These are phyloP conservation scores for Ogataea hybrid DNA, from an alignment of 1,139 yeast genomes.

Conservation along the genomic window DNA sequence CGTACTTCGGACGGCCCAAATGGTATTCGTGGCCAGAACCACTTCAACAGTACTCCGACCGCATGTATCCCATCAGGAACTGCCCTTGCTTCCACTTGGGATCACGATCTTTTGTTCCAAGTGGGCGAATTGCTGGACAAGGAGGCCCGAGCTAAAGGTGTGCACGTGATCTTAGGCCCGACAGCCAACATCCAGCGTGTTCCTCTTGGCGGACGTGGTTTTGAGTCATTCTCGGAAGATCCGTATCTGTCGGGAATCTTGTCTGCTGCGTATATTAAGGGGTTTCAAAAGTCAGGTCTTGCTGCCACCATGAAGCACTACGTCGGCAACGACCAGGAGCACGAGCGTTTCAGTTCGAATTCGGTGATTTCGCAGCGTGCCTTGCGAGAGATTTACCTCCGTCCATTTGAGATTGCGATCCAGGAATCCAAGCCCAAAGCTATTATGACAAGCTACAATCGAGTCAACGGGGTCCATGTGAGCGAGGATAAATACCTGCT, in stretches of 20 bases:
- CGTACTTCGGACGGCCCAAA: slow-evolving; percentile 48
- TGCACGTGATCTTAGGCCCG: slow-evolving; percentile 51
- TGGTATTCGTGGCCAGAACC: slow-evolving; percentile 51
- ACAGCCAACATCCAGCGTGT: slow-evolving; percentile 54
- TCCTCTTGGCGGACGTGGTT: slow-evolving; percentile 62
- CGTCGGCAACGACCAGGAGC: slow-evolving; percentile 59
- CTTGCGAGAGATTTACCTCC: slow-evolving; percentile 54
- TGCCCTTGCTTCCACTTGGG: slow-evolving; percentile 42
- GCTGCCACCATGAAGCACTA: slow-evolving; percentile 34
- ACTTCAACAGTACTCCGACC: slow-evolving; percentile 45
- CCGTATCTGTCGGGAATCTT: slow-evolving; percentile 53
- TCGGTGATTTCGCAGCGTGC: slow-evolving; percentile 53
- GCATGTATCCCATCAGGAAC: slow-evolving; percentile 55
- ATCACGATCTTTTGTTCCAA: slow-evolving; percentile 37
- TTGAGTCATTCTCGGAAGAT: slow-evolving; percentile 63
- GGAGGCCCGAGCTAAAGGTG: slow-evolving; percentile 49
- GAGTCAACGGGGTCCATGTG: slow-evolving; percentile 53
- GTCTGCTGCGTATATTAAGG: slow-evolving; percentile 47
- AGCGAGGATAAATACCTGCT: slow-evolving; percentile 45
- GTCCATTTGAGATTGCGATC: slow-evolving; percentile 58
- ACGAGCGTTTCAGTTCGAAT: slow-evolving; percentile 48
- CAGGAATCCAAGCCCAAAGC: slow-evolving; percentile 47
- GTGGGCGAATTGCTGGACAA: slow-evolving; percentile 47
- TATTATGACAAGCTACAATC: slow-evolving; percentile 59
- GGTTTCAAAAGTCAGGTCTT: slow-evolving; percentile 38